Evolutionary conservation across 2,329 filamentous ascomycete species (phyloP).

Genomic region (Colletotrichum simmondsii): DNA sequence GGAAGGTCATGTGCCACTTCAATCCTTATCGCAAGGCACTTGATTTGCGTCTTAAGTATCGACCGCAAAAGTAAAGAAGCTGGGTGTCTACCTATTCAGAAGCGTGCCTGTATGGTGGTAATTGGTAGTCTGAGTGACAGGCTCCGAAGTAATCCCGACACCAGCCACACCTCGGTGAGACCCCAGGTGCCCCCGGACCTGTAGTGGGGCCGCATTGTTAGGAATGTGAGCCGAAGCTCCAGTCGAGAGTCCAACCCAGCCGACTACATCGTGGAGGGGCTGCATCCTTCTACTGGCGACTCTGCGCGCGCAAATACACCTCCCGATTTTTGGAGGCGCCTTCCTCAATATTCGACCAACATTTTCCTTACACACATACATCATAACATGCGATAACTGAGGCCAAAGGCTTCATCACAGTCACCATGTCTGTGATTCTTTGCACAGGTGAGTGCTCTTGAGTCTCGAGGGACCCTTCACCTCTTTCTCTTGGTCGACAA

Average conservation of each 20-base stretch:
- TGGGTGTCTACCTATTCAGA: background rate
- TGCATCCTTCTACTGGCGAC: constrained; percentile 10
- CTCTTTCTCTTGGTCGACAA: background rate
- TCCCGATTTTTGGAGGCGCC: background rate
- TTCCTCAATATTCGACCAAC: background rate
- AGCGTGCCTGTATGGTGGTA: background rate
- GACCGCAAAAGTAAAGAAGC: background rate
- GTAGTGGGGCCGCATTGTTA: constrained; percentile 31
- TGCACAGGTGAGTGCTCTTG: constrained; percentile 63
- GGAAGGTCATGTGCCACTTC: too few relatives aligned
- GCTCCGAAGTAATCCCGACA: constrained; percentile 22
- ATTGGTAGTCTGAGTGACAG: background rate
- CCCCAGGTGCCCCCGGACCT: constrained; percentile 19
- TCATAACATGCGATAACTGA: constrained; percentile 33
- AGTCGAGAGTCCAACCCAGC: constrained; percentile 7
- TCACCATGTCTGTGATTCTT: constrained; percentile 69
- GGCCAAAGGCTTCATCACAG: constrained; percentile 16
- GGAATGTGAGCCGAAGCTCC: constrained; percentile 25
- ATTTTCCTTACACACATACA: background rate
- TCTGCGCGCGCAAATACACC: constrained; percentile 12
- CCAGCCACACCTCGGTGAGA: constrained; percentile 9
- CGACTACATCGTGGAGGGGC: constrained; percentile 31
- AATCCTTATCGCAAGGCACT: too few relatives aligned
- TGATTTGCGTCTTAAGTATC: too few relatives aligned
- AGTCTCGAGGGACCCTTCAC: background rate